These are phyloP conservation scores for Chalciporus piperatus DNA, from an alignment of 768 basidiomycete genomes.

Conservation along the genomic window DNA sequence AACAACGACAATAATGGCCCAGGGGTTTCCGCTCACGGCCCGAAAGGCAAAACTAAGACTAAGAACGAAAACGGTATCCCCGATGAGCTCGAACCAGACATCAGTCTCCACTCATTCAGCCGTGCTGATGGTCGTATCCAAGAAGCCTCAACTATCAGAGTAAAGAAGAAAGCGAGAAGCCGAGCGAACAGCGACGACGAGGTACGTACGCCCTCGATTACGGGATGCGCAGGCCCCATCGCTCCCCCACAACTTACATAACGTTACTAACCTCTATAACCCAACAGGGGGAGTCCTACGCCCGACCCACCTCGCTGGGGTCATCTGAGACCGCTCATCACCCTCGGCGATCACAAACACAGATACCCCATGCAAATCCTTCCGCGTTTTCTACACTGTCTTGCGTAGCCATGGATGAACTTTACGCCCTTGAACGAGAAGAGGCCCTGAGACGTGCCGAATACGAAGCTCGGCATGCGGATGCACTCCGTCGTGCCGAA, in stretches of 20 bases:
- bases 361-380: slow-evolving; percentile 29
- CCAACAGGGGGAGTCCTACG: slow-evolving; percentile 53
- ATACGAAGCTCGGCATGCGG: slow-evolving; percentile 76
- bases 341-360: slow-evolving; percentile 28
- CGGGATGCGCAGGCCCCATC: slow-evolving; percentile 7
- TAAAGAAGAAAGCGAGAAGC: slow-evolving; percentile 78
- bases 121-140: slow-evolving; percentile 18
- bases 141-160: slow-evolving; percentile 34
- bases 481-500: slow-evolving; percentile 62
- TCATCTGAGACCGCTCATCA: slow-evolving; percentile 40
- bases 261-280: slow-evolving; percentile 17
- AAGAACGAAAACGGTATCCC: slow-evolving; percentile 23
- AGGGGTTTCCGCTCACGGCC: slow-evolving; percentile 17
- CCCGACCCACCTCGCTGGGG: slow-evolving; percentile 51
- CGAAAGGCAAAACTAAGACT: slow-evolving; percentile 29
- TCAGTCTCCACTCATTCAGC: slow-evolving; percentile 26
- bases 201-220: slow-evolving; percentile 43
- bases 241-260: slow-evolving; percentile 29
- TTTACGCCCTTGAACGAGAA: slow-evolving; percentile 83
- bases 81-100: slow-evolving; percentile 26
- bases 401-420: slow-evolving; percentile 81
- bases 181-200: slow-evolving; percentile 82
- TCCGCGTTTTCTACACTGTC: slow-evolving; percentile 68
- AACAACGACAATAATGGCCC: slow-evolving; percentile 49
- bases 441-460: slow-evolving; percentile 85